Conservation (phyloP, 2,329 filamentous ascomycete species). For the Coniella lustricola region DNA sequence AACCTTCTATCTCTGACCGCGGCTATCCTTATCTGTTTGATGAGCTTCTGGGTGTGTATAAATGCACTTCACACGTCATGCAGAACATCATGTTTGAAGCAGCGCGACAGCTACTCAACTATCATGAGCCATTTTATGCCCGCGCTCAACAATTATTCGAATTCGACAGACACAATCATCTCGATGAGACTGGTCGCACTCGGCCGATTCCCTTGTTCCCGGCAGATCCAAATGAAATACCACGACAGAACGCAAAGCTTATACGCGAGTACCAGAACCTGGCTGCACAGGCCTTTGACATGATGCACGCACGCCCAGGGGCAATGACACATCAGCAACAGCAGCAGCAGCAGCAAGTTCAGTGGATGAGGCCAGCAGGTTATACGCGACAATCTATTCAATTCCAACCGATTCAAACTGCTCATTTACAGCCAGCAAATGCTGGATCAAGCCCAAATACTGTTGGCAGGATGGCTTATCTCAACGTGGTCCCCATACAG, state of each 20-base stretch:
- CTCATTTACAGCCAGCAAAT: neutral
- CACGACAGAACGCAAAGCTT: slow-evolving; percentile 15
- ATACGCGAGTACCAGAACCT: slow-evolving; percentile 15
- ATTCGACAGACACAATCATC: slow-evolving; percentile 20
- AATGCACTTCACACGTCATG: slow-evolving; percentile 24
- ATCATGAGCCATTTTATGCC: slow-evolving; percentile 17
- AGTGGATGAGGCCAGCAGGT: neutral
- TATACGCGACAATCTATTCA: neutral
- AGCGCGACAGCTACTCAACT: slow-evolving; percentile 21
- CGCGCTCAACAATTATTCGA: slow-evolving; percentile 21
- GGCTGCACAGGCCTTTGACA: neutral
- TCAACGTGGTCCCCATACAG: too few relatives aligned
- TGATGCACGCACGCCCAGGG: neutral
- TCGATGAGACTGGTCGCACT: neutral
- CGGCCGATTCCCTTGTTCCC: neutral
- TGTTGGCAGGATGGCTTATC: neutral
- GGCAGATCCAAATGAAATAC: slow-evolving; percentile 5
- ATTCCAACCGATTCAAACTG: neutral
- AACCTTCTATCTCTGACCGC: slow-evolving; percentile 26
- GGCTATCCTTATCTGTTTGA: slow-evolving; percentile 27
- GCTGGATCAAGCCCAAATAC: neutral
- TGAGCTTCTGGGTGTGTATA: slow-evolving; percentile 25
- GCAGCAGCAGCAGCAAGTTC: neutral
- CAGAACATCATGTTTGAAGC: slow-evolving; percentile 26
- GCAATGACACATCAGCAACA: neutral